These are phyloP conservation scores for Gossypium anomalum DNA, from an alignment of 345 rosid genomes.

Conservation along the genomic window DNA sequence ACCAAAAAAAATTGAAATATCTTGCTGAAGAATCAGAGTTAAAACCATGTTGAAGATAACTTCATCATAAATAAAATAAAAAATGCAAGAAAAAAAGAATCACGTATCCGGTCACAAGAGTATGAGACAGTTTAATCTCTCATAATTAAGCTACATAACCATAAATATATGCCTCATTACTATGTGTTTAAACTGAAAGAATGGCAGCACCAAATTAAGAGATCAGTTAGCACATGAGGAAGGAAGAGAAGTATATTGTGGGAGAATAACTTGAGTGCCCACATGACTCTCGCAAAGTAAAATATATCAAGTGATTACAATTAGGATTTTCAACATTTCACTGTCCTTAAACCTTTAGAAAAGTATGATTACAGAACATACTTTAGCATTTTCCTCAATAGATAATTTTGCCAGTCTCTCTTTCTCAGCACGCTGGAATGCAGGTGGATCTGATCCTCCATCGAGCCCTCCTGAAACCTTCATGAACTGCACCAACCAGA, in stretches of 20 bases:
- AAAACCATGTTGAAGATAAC: background rate
- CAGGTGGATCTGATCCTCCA: constrained; percentile 91
- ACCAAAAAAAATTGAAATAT: background rate
- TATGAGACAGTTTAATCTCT: background rate
- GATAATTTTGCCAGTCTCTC: constrained; percentile 51
- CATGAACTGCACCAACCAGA: constrained; percentile 44
- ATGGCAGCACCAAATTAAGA: background rate
- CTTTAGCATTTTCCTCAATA: constrained; percentile 33
- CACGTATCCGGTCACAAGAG: background rate
- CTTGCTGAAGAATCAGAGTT: background rate
- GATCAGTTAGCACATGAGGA: background rate
- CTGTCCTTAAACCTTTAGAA: constrained; percentile 4
- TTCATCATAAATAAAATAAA: background rate
- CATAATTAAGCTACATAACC: background rate
- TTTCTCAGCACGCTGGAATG: constrained; percentile 78
- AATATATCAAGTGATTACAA: background rate
- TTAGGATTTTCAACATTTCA: background rate
- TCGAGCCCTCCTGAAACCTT: constrained; percentile 69
- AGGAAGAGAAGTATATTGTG: background rate
- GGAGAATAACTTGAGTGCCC: background rate
- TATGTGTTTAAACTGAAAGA: background rate
- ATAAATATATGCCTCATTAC: background rate
- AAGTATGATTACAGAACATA: constrained; percentile 24
- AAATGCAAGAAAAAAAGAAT: background rate
- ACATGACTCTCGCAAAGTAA: background rate